These are phyloP conservation scores for Obelidium mucronatum DNA, from an alignment of 192 early-diverging fungal genomes.

Conservation along the genomic window DNA sequence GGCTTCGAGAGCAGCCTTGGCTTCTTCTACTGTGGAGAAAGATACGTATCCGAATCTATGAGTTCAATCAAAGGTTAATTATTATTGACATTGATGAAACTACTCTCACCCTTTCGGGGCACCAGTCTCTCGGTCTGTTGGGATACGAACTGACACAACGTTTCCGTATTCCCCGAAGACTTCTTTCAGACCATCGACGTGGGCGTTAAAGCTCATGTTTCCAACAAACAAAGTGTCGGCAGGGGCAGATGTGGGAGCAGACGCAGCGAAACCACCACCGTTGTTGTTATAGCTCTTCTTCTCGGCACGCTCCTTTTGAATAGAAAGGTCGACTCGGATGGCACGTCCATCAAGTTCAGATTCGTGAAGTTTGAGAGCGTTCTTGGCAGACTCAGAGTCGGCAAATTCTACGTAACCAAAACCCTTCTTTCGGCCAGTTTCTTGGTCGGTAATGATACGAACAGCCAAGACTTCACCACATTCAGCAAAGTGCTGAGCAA, in stretches of 20 bases:
- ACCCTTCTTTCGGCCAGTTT: slow-evolving; percentile 76
- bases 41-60: slow-evolving; percentile 58
- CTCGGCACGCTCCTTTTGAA: slow-evolving; percentile 44
- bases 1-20: slow-evolving; percentile 67
- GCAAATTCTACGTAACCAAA: slow-evolving; percentile 93
- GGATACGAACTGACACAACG: slow-evolving; percentile 68
- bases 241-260: slow-evolving; percentile 59
- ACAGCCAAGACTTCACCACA: slow-evolving; percentile 76
- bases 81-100: not conserved
- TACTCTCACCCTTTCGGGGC: slow-evolving; percentile 67
- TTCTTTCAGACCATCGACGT: slow-evolving; percentile 69
- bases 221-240: slow-evolving; percentile 83
- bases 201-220: slow-evolving; percentile 74
- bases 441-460: slow-evolving; percentile 74
- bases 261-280: slow-evolving; percentile 18
- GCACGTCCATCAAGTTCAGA: slow-evolving; percentile 82
- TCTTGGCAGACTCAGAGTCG: slow-evolving; percentile 66
- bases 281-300: slow-evolving; percentile 43
- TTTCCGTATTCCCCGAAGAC: slow-evolving; percentile 66
- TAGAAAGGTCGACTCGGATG: slow-evolving; percentile 80
- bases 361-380: slow-evolving; percentile 67
- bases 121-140: slow-evolving; percentile 77
- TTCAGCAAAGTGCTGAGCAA: slow-evolving; percentile 70
- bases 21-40: slow-evolving; percentile 51
- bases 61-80: not conserved